Evolutionary conservation across 177 flowering plant genomes (phyloP).

Genomic region (Vitis hybrid): DNA sequence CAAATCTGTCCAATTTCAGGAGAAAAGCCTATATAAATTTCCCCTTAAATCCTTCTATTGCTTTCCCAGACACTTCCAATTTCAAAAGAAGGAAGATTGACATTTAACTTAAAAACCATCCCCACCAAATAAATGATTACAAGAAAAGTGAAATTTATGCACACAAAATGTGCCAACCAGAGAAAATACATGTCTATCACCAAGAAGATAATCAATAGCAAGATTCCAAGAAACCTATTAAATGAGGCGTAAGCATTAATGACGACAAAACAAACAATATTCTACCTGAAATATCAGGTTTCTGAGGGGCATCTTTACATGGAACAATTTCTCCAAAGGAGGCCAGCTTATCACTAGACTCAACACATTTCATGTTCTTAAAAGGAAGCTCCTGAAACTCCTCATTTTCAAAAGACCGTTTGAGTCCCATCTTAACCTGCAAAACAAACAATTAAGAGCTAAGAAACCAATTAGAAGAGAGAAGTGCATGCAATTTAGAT

Average conservation of each 20-base stretch:
- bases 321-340: constrained; percentile 15
- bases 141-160: no score
- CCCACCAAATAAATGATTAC: no score
- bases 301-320: constrained; percentile 5
- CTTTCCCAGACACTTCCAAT: no score
- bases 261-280: not conserved
- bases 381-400: constrained; percentile 21
- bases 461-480: not conserved
- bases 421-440: constrained; percentile 32
- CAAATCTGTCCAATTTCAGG: no score
- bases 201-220: not conserved
- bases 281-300: constrained; percentile 23
- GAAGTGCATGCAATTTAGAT: not conserved
- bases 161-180: not conserved
- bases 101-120: no score
- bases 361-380: constrained; percentile 26
- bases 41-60: no score
- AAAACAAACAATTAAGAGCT: constrained; percentile 6
- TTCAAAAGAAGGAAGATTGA: no score
- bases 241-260: not conserved
- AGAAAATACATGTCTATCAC: no score
- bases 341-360: constrained; percentile 10
- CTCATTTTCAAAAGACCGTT: constrained; percentile 34
- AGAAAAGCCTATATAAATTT: no score
- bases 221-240: not conserved